Base-by-base conservation (phyloP, 805 yeast species). In the Suhomyces sp. region DNA sequence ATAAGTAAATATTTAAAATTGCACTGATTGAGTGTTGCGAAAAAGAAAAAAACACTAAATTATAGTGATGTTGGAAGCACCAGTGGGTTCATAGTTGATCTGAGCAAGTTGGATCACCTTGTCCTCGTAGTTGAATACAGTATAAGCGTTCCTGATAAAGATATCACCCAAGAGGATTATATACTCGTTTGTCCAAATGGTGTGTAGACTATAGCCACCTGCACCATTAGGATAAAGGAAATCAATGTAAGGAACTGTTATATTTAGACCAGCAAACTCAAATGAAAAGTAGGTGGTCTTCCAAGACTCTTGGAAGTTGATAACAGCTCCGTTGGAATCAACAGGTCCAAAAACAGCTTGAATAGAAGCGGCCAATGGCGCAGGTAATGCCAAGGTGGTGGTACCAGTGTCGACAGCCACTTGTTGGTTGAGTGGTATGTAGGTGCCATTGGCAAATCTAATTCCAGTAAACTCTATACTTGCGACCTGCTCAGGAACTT, bases 51-150 rank as follows among this genome's bases (percentile, higher is more conserved):
- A 8, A 25, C 8, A 6, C n/a, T 24, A 24, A 24, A 24, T 24
- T 4, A 13, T 13, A 13, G 22, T 19, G 33, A 25, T 29, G 33
- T 35, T 15, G 6, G 40, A 35, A 4, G 19, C 7, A 13, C 20
- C 19, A 7, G 12, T 17, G 21, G 19, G 21, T 15, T 7, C 40
- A 35, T 29, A 29, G 4, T 57, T 57, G 35, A 51, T 55, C 48
- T 63, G 67, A 8, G 67, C 71, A 53, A 66, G 47, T 6, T 64
- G 59, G 10, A 64, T 53, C 29, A 55, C 53, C 47, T 59, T 54
- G 50, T 61, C 60, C 21, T 65, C 69, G 49, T 64, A 58, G 51
- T 66, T 55, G 52, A 60, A 63, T 20, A 65, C 68, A 2, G 61
- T 44, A 55, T 66, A 66, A 22, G 63, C 62, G 31, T 53, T 54